Conservation (phyloP, 1,139 yeast species). For the Lodderomyces elongisporus region DNA sequence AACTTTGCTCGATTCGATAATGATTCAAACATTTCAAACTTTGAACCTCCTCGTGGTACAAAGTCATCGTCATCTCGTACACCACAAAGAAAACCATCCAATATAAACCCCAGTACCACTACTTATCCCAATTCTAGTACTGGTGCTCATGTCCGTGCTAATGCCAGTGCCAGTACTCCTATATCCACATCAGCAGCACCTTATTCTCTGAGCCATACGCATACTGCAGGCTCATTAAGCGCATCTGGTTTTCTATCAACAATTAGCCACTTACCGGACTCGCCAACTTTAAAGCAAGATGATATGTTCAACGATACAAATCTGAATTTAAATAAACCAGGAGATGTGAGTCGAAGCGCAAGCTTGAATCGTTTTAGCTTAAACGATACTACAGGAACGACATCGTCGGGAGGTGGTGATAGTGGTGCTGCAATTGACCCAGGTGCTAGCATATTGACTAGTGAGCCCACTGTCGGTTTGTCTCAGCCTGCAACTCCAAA, state of each 20-base stretch:
- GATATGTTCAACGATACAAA: background rate
- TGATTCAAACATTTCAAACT: background rate
- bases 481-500: conserved; percentile 10
- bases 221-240: conserved; percentile 15
- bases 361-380: background rate
- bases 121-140: background rate
- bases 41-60: too few relatives aligned
- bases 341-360: background rate
- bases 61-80: too few relatives aligned
- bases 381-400: background rate
- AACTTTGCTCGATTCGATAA: conserved; percentile 13
- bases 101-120: conserved; percentile 2
- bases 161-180: too few relatives aligned
- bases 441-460: conserved; percentile 8
- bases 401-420: background rate
- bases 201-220: too few relatives aligned
- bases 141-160: too few relatives aligned
- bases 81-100: too few relatives aligned
- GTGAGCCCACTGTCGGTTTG: conserved; percentile 13
- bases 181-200: too few relatives aligned
- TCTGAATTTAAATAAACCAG: too few relatives aligned
- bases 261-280: conserved; percentile 1
- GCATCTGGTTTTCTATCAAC: conserved; percentile 9
- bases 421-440: conserved; percentile 1
- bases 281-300: conserved; percentile 1